phyloP scores from a whole-genome alignment of 192 early-diverging fungal genomes.

The Helicostylum pulchrum region DNA sequence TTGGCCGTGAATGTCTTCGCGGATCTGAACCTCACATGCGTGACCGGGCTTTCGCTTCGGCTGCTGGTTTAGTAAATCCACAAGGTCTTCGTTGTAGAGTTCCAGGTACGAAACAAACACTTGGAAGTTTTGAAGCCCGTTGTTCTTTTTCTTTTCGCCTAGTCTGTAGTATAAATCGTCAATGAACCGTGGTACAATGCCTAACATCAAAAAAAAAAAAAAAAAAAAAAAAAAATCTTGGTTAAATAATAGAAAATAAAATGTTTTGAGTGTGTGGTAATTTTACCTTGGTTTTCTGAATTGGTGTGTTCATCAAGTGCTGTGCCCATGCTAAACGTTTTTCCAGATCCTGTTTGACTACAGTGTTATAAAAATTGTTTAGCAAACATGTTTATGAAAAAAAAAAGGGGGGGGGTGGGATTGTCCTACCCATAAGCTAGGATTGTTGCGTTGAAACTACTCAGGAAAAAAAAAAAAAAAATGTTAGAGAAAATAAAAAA shows the following conservation, averaged over 20 bases:
- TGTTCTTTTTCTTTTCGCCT: constrained; percentile 33
- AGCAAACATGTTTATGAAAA: too few relatives aligned
- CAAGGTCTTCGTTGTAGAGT: constrained; percentile 95
- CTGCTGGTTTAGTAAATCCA: constrained; percentile 68
- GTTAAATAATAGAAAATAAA: too few relatives aligned
- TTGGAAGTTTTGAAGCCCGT: constrained; percentile 36
- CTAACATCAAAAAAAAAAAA: constrained; percentile 35
- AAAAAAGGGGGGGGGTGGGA: neutral
- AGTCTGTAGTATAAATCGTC: constrained; percentile 48
- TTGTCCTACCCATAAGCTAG: constrained; percentile 14
- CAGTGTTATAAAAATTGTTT: neutral
- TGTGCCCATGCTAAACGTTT: constrained; percentile 95
- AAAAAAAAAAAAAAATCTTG: too few relatives aligned
- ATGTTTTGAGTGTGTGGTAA: too few relatives aligned
- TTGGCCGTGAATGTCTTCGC: constrained; percentile 82
- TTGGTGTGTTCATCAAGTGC: constrained; percentile 37
- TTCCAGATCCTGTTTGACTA: constrained; percentile 88
- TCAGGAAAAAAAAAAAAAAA: neutral
- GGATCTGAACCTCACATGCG: constrained; percentile 37
- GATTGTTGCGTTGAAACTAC: constrained; percentile 89
- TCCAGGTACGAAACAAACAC: constrained; percentile 85
- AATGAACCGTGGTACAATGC: constrained; percentile 70
- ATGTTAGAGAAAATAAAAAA: neutral
- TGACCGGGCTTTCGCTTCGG: constrained; percentile 14
- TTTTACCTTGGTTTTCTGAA: constrained; percentile 16